Percentiles rank a stretch among this genome's conserved stretches.
These are phyloP conservation scores for Aspergillus versicolor DNA, from an alignment of 2,329 filamentous ascomycete genomes.

Conservation along the genomic window DNA sequence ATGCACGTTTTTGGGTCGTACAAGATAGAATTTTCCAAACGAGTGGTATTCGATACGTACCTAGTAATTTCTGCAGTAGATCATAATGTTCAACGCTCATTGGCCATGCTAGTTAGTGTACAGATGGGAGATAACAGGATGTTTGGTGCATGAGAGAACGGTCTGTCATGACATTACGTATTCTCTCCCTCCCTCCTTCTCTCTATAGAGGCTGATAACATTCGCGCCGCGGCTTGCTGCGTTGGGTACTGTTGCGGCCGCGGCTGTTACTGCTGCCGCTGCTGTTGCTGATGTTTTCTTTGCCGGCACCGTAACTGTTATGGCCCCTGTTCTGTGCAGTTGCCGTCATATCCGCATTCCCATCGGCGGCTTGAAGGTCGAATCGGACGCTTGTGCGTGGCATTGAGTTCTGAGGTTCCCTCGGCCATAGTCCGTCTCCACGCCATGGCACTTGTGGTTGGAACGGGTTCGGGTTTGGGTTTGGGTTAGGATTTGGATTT, in stretches of 20 bases:
- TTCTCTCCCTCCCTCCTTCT: too few species aligned
- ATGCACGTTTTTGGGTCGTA: too few species aligned
- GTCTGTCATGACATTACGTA: too few species aligned
- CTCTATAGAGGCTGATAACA: too few species aligned
- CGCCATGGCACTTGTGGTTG: neutral
- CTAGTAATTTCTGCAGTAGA: too few species aligned
- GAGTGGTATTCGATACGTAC: too few species aligned
- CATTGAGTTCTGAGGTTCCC: neutral
- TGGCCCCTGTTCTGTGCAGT: neutral
- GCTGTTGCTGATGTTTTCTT: neutral
- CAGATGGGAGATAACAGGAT: too few species aligned
- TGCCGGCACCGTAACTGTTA: neutral
- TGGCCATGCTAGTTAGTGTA: too few species aligned
- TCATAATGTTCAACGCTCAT: too few species aligned
- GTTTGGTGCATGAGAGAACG: too few species aligned
- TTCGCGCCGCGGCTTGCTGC: neutral
- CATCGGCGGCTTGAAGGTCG: neutral
- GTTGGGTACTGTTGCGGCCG: neutral
- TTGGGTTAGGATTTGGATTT: neutral
- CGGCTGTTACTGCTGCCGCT: neutral
- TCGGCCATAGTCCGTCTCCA: neutral
- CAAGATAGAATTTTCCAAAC: too few species aligned
- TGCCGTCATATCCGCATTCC: neutral
- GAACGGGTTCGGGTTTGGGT: neutral
- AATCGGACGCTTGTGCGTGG: neutral